These are phyloP conservation scores for Stephanodiscus triporus DNA, from an alignment of 108 stramenopile species.

Conservation along the genomic window DNA sequence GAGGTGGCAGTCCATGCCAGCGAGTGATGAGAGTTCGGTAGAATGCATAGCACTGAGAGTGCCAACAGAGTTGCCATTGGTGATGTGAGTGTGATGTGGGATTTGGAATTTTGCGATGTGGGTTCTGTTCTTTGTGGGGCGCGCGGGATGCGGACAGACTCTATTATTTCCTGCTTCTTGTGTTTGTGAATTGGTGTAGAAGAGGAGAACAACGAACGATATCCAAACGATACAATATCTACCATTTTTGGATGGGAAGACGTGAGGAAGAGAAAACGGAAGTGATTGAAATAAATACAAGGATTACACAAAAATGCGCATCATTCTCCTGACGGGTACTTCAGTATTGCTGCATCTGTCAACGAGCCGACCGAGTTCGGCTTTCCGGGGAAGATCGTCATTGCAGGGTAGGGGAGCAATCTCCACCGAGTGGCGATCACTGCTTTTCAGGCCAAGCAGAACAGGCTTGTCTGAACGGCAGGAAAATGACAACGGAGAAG, in stretches of 20 bases:
- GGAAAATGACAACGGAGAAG: constrained; percentile 23
- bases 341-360: neutral
- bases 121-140: neutral
- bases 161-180: no score
- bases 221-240: no score
- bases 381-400: neutral
- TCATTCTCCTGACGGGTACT: neutral
- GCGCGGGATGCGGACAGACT: no score
- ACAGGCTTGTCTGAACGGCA: constrained; percentile 6
- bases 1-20: neutral
- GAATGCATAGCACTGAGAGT: constrained; percentile 3
- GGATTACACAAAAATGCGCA: neutral
- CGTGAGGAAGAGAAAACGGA: no score
- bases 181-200: no score
- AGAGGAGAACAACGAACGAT: no score
- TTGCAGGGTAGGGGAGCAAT: neutral
- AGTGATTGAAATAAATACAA: neutral
- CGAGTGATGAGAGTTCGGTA: constrained; percentile 1
- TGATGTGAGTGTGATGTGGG: constrained; percentile 1
- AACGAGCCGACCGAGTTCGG: neutral
- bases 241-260: no score
- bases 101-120: no score
- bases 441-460: neutral
- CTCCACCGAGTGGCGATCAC: neutral
- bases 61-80: constrained; percentile 4